Percentiles rank a stretch among this genome's conserved stretches.
These are phyloP conservation scores for Abrus pulchellus DNA, from an alignment of 306 rosid species.

Conservation along the genomic window DNA sequence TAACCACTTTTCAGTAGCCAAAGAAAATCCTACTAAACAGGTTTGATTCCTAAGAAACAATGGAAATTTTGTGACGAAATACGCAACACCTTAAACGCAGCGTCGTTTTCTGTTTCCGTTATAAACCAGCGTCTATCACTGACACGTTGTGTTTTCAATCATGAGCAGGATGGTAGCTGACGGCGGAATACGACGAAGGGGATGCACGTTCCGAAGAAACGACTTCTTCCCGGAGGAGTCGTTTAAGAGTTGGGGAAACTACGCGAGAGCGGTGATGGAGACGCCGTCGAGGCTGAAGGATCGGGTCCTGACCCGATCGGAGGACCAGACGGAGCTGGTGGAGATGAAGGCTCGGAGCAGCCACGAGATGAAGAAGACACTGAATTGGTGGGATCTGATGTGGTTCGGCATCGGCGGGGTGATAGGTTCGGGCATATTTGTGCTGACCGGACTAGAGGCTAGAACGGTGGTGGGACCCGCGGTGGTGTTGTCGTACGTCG, in stretches of 20 bases:
- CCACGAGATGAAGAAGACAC: constrained; percentile 83
- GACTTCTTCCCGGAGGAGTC: constrained; percentile 93
- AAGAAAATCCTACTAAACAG: background rate
- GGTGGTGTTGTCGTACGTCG: constrained; percentile 73
- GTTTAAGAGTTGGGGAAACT: constrained; percentile 71
- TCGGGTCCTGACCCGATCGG: constrained; percentile 65
- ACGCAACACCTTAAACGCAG: background rate
- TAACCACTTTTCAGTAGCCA: background rate
- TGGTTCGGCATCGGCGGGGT: constrained; percentile 93
- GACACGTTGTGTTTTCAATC: background rate
- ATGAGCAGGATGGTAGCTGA: constrained; percentile 47
- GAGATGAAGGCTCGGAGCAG: constrained; percentile 72
- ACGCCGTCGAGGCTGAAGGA: constrained; percentile 68
- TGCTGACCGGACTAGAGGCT: constrained; percentile 87
- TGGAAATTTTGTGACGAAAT: background rate
- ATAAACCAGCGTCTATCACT: background rate
- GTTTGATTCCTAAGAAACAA: background rate
- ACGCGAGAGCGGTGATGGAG: constrained; percentile 56
- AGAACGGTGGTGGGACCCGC: constrained; percentile 62
- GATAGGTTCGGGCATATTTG: constrained; percentile 86
- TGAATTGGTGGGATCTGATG: constrained; percentile 93
- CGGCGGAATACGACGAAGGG: constrained; percentile 56
- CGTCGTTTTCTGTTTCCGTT: background rate
- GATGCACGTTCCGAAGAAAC: constrained; percentile 54
- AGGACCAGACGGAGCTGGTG: constrained; percentile 68